Base-by-base conservation (phyloP, 805 yeast genomes). In the Starmerella khaoyaiensis region DNA sequence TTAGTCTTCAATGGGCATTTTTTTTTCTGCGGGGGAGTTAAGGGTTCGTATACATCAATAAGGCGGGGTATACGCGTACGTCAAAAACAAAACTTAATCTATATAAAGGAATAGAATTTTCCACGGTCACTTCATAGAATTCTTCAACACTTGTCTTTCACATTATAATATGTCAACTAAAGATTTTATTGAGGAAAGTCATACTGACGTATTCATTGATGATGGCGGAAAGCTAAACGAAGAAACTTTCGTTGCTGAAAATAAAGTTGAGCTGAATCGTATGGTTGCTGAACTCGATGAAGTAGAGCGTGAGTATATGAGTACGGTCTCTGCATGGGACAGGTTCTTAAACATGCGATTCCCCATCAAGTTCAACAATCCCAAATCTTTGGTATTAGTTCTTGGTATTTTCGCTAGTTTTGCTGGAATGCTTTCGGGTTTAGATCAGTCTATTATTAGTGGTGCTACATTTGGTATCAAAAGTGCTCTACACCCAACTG, bases 371-470 rank as follows among this genome's bases (percentile, higher is more conserved):
- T 45, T 42, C 31, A 28, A 15, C 1, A 28, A 36, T 1, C 32
- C 41, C 2, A 59, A 54, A 26, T 49, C 65, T 50, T 67, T 71
- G 65, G 69, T 66, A 20, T 53, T 55, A 38, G 56, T 69, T 46
- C 57, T 74, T 33, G 80, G 76, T 16, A 53, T 51, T 12, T 73
- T 74, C 47, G 76, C 79, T 5, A 67, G 78, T 5, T 65, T 69
- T 41, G 79, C 76, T 21, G 82, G 82, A 36, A 53, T 74, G 39
- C 66, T 75, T 36, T 71, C 79, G 11, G 81, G 81, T 46, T 57
- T 74, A 32, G 82, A 75, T 57, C 81, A 75, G 61, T 71, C 78
- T 15, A 63, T 74, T 28, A 75, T 75, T 41, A 65, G 74, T 20
- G 81, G 80, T 52, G 81, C 81, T 3, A 60, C 65, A 22, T 60